A percentile compares a stretch with the other conserved stretches of the same genome.
Conservation (phyloP, 129 eudicot genomes). For the Flaveria sonorensis region DNA sequence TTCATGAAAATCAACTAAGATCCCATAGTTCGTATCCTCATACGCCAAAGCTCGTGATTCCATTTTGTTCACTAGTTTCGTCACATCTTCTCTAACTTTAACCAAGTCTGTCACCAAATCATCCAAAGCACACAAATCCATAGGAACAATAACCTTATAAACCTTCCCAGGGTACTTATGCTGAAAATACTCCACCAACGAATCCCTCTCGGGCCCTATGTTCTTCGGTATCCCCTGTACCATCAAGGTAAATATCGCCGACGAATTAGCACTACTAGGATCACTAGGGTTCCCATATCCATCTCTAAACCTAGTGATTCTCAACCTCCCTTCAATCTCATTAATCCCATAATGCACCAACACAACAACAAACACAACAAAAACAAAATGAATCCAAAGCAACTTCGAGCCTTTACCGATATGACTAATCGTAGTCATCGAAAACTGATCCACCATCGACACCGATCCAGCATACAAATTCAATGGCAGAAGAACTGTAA, state of each 20-base stretch:
- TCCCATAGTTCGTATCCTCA: conserved; percentile 40
- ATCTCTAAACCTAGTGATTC: conserved; percentile 76
- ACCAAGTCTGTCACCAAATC: conserved; percentile 83
- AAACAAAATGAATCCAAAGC: conserved; percentile 75
- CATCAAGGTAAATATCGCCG: conserved; percentile 80
- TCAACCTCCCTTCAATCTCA: conserved; percentile 60
- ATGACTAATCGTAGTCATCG: conserved; percentile 86
- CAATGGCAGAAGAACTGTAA: conserved; percentile 57
- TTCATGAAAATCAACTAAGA: conserved; percentile 26
- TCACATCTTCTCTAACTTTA: conserved; percentile 75
- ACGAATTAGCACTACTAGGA: conserved; percentile 49
- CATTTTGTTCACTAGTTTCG: conserved; percentile 66
- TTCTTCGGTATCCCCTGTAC: conserved; percentile 80
- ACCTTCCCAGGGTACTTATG: conserved; percentile 84
- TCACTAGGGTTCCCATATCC: conserved; percentile 85
- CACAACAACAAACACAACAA: conserved; percentile 61
- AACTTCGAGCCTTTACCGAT: conserved; percentile 64
- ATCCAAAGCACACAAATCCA: conserved; percentile 96
- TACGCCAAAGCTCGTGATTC: conserved; percentile 50
- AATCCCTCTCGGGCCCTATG: conserved; percentile 60
- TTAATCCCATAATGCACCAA: conserved; percentile 69
- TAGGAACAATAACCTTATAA: conserved; percentile 71
- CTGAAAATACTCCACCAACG: conserved; percentile 73
- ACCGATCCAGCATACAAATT: conserved; percentile 70
- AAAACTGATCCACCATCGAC: conserved; percentile 70